Base-by-base conservation (phyloP, 2,329 filamentous ascomycete species). In the Annulohypoxylon truncatum region DNA sequence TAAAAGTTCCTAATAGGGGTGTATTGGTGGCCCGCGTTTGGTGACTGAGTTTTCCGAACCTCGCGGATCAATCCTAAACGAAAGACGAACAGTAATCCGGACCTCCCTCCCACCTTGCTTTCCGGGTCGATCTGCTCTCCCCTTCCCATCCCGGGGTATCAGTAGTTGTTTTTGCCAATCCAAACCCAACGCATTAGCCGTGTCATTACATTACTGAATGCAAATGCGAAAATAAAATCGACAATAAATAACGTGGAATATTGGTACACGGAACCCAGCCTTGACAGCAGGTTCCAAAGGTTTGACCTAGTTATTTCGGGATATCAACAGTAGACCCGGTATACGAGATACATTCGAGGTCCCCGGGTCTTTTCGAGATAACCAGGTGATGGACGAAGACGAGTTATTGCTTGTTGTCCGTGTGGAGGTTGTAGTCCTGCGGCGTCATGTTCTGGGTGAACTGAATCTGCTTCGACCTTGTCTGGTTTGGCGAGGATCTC, bases 371-470 rank as follows among this genome's bases (percentile, higher is more conserved):
- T 2, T 12, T n/a, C 26, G 35, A 22, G 4, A 28, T n/a, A 28
- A 47, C 28, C 51, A 13, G 29, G 15, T 28, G 7, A 26, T 2
- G 31, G 15, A 15, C 1, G 20, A 38, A 15, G 35, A 61, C n/a
- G 12, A 40, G 7, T 67, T 26, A 73, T 58, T 38, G 35, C 6
- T 38, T 38, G 29, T 64, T 68, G 15, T 74, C 70, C 28, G 70
- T 70, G 22, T 70, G 63, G 29, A 42, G 56, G 10, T 63, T 77
- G 60, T 81, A 83, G 67, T 83, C 79, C 55, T 80, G 77, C 0
- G 82, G 82, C 0, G 81, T 83, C 55, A 82, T 76, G 68, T 83
- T 83, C 40, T 78, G 81, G 8, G 80, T 81, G 72, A 83, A 83
- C 68, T 83, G 81, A 53, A 82, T 82, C 46, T 80, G 79, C 69